Conservation (phyloP, 1,284 basidiomycete genomes). For the Naganishia sp. region DNA sequence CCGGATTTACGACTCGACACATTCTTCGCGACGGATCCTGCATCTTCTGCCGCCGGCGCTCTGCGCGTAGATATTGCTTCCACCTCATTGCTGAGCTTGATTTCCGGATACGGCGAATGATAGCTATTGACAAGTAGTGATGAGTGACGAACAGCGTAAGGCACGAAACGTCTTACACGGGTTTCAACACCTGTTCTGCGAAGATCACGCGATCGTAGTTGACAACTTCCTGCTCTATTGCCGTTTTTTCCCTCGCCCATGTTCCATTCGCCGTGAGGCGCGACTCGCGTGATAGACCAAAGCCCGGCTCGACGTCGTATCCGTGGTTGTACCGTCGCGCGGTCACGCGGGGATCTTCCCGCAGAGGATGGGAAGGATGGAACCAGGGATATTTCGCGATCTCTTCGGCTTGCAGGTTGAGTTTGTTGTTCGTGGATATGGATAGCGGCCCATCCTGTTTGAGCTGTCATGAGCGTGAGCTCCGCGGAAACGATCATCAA, state of each 20-base stretch:
- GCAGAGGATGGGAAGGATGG: constrained; percentile 19
- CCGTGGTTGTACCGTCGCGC: constrained; percentile 22
- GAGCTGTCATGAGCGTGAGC: too few relatives aligned
- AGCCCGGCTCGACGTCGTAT: constrained; percentile 14
- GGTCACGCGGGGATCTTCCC: constrained; percentile 22
- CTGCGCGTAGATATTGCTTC: neutral
- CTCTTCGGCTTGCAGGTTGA: too few relatives aligned
- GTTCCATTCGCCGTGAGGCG: neutral
- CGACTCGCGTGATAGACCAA: neutral
- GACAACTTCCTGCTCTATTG: neutral
- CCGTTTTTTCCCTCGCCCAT: neutral
- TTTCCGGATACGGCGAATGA: constrained; percentile 18
- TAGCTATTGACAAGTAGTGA: neutral
- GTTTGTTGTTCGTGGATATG: too few relatives aligned
- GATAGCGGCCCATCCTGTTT: neutral
- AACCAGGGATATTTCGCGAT: constrained; percentile 12
- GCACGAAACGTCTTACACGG: constrained; percentile 3
- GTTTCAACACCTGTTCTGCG: constrained; percentile 20
- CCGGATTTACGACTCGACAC: neutral
- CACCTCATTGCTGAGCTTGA: neutral
- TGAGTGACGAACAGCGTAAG: neutral
- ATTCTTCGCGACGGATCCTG: neutral
- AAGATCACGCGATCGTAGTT: constrained; percentile 18
- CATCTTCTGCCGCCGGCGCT: neutral
- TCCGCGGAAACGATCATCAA: too few relatives aligned